Percentiles rank a stretch among this genome's conserved stretches.
Conservation (phyloP, 495 filamentous ascomycete species). For the Annulohypoxylon maeteangense region DNA sequence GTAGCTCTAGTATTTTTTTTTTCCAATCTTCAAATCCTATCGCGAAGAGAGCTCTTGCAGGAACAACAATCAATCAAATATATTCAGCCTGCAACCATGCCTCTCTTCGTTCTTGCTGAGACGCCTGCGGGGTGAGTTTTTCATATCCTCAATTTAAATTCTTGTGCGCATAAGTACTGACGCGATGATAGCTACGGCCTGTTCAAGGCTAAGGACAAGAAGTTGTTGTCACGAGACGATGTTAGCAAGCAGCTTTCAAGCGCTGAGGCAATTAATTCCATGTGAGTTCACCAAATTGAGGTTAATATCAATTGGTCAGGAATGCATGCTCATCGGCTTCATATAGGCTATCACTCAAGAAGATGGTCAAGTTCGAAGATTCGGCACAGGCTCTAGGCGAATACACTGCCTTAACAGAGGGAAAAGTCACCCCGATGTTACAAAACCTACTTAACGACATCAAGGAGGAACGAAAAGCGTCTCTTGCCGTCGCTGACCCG, state of each 20-base stretch:
- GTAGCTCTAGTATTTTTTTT: slow-evolving; percentile 20
- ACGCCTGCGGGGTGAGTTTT: slow-evolving; percentile 81
- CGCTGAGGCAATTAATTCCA: slow-evolving; percentile 83
- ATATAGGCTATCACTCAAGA: slow-evolving; percentile 88
- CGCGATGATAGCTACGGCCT: slow-evolving; percentile 75
- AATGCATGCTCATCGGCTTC: slow-evolving; percentile 23
- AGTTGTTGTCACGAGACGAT: slow-evolving; percentile 88
- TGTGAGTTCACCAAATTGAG: slow-evolving; percentile 69
- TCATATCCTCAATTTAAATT: not conserved
- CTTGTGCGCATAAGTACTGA: slow-evolving; percentile 36
- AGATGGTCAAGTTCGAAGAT: slow-evolving; percentile 96
- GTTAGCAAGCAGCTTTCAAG: slow-evolving; percentile 76
- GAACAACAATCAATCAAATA: slow-evolving; percentile 20
- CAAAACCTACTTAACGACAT: slow-evolving; percentile 83
- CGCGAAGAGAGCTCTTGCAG: slow-evolving; percentile 46
- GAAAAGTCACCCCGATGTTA: slow-evolving; percentile 95
- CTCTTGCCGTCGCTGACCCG: slow-evolving; percentile 92
- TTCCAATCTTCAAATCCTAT: slow-evolving; percentile 15
- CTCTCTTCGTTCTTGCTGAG: slow-evolving; percentile 86
- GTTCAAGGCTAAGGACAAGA: slow-evolving; percentile 98
- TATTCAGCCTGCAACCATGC: slow-evolving; percentile 62
- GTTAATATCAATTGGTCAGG: slow-evolving; percentile 11
- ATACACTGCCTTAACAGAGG: slow-evolving; percentile 85
- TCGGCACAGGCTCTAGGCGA: slow-evolving; percentile 88
- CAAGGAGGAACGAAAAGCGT: slow-evolving; percentile 97